Evolutionary conservation across 495 filamentous ascomycete species (phyloP).

Genomic region (Cairneyella variabilis): DNA sequence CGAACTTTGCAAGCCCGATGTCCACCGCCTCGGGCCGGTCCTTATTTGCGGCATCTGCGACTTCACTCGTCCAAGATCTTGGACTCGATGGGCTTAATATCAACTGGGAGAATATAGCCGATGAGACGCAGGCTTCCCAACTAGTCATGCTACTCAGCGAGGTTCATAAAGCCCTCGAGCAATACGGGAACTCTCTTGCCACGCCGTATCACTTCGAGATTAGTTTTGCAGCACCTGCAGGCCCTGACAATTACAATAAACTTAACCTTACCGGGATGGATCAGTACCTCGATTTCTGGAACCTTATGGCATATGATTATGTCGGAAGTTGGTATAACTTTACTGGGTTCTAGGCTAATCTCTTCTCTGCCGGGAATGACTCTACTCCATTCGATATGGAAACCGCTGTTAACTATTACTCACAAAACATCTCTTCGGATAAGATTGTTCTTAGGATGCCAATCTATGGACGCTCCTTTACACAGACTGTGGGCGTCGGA

Average conservation of each 20-base stretch:
- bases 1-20: constrained; percentile 69
- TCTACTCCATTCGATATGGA: constrained; percentile 69
- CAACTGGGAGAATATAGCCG: constrained; percentile 59
- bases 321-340: constrained; percentile 65
- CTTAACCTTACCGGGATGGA: constrained; percentile 69
- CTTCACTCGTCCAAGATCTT: constrained; percentile 62
- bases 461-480: constrained; percentile 80
- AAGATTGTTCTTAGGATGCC: constrained; percentile 86
- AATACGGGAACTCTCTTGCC: constrained; percentile 44
- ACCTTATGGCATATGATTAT: constrained; percentile 80
- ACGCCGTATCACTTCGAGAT: constrained; percentile 60
- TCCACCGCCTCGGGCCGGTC: constrained; percentile 47
- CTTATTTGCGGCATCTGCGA: constrained; percentile 63
- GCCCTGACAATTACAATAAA: constrained; percentile 62
- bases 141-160: constrained; percentile 67
- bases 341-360: constrained; percentile 73
- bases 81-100: constrained; percentile 56
- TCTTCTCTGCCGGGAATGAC: constrained; percentile 52
- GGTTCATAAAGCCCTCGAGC: constrained; percentile 61
- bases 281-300: constrained; percentile 75
- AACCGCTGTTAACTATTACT: constrained; percentile 63
- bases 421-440: constrained; percentile 50
- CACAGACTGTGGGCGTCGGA: constrained; percentile 67
- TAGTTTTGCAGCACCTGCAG: constrained; percentile 64
- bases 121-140: constrained; percentile 57